Conservation (phyloP, 148 eudicot genomes). For the Camellia japonica region DNA sequence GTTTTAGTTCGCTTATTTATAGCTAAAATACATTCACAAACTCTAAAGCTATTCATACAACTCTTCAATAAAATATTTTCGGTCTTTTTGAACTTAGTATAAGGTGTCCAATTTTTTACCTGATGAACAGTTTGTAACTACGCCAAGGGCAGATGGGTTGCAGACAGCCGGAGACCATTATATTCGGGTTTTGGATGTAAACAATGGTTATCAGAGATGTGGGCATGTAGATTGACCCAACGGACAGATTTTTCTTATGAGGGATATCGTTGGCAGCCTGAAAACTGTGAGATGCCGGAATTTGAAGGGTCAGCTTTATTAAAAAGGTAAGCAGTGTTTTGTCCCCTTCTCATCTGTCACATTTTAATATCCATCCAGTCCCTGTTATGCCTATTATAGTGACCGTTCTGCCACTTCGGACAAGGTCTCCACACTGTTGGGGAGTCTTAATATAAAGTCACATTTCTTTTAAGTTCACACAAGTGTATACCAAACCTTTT, state of each 20-base stretch:
- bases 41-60: too few relatives aligned
- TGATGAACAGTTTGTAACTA: slow-evolving; percentile 51
- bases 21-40: too few relatives aligned
- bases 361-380: neutral
- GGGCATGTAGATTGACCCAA: slow-evolving; percentile 64
- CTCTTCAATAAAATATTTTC: neutral
- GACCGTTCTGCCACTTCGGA: neutral
- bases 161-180: slow-evolving; percentile 42
- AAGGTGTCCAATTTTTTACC: neutral
- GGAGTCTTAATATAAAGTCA: neutral
- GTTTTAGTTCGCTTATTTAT: too few relatives aligned
- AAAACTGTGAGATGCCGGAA: slow-evolving; percentile 57
- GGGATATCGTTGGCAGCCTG: slow-evolving; percentile 60
- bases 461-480: neutral
- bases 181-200: slow-evolving; percentile 63
- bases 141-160: slow-evolving; percentile 66
- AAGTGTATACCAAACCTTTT: neutral
- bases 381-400: neutral
- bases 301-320: slow-evolving; percentile 45
- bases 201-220: slow-evolving; percentile 65
- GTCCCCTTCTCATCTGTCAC: neutral
- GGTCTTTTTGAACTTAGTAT: slow-evolving; percentile 4
- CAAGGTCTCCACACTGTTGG: neutral
- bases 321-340: slow-evolving; percentile 32
- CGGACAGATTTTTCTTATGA: slow-evolving; percentile 66